These are phyloP conservation scores for Cochlearia excelsa DNA, from an alignment of 345 rosid species.

Conservation along the genomic window DNA sequence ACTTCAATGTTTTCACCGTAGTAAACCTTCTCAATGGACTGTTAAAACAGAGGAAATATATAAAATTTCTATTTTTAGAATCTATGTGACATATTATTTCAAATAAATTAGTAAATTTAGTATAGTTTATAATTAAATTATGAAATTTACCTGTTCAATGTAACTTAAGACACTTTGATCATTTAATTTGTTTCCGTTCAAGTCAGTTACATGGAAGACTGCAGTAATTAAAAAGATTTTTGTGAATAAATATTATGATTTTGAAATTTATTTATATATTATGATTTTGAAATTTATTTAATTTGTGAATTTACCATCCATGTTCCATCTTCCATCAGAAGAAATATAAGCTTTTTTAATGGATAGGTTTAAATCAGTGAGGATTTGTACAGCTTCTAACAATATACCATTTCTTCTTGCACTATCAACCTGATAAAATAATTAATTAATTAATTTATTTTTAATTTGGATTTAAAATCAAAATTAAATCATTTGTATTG, in stretches of 20 bases:
- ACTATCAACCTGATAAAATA: background rate
- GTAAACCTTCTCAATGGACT: slow-evolving; percentile 56
- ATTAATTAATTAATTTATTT: no score
- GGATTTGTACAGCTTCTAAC: background rate
- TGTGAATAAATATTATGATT: background rate
- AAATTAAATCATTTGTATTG: background rate
- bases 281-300: background rate
- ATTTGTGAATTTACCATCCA: background rate
- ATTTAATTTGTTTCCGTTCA: slow-evolving; percentile 77
- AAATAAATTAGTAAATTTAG: background rate
- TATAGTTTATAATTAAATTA: no score
- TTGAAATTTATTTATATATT: background rate
- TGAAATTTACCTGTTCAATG: slow-evolving; percentile 70
- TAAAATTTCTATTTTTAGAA: slow-evolving; percentile 21
- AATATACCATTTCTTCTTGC: background rate
- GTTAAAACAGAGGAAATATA: slow-evolving; percentile 10
- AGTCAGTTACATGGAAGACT: slow-evolving; percentile 95
- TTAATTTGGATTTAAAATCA: background rate
- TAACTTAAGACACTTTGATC: slow-evolving; percentile 72
- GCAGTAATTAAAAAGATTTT: slow-evolving; percentile 28
- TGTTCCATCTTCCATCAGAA: slow-evolving; percentile 2
- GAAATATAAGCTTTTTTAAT: slow-evolving; percentile 5
- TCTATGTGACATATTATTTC: background rate
- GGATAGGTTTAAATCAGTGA: background rate
- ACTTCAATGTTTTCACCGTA: slow-evolving; percentile 5